A percentile compares a stretch with the other conserved stretches of the same genome.
Evolutionary conservation across 2,329 filamentous ascomycete species (phyloP).

Genomic region (Xylariaceae sp.): DNA sequence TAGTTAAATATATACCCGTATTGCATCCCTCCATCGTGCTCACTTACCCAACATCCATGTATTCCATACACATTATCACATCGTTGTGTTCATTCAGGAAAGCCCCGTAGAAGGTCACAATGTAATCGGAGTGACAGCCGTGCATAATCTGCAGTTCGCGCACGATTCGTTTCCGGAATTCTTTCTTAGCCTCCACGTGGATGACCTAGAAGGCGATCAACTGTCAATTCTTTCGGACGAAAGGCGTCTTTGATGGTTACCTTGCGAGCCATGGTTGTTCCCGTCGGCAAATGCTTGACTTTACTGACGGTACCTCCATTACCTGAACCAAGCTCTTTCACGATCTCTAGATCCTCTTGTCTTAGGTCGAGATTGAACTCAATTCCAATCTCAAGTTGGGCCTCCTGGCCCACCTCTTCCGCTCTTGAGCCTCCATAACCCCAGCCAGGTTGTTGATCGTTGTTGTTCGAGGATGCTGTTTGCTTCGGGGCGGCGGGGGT

Average conservation of each 20-base stretch:
- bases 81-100: slow-evolving; percentile 97
- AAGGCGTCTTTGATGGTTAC: slow-evolving; percentile 49
- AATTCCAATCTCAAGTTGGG: slow-evolving; percentile 87
- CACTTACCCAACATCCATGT: slow-evolving; percentile 96
- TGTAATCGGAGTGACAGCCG: slow-evolving; percentile 94
- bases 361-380: slow-evolving; percentile 94
- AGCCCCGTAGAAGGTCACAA: slow-evolving; percentile 96
- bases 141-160: slow-evolving; percentile 98
- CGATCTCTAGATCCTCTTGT: slow-evolving; percentile 86
- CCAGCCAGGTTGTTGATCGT: slow-evolving; percentile 58
- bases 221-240: neutral
- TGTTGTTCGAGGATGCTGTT: slow-evolving; percentile 69
- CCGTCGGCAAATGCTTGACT: slow-evolving; percentile 91
- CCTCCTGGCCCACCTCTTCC: slow-evolving; percentile 60
- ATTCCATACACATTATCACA: slow-evolving; percentile 99
- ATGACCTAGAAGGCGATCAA: slow-evolving; percentile 69
- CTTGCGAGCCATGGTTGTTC: slow-evolving; percentile 97
- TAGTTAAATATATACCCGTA: slow-evolving; percentile 27
- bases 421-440: slow-evolving; percentile 38
- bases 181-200: slow-evolving; percentile 96
- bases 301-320: slow-evolving; percentile 99
- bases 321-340: slow-evolving; percentile 93
- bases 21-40: slow-evolving; percentile 4
- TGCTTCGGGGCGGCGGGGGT: slow-evolving; percentile 75
- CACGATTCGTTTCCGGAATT: slow-evolving; percentile 95